Base-by-base conservation (phyloP, 2,329 filamentous ascomycete species). In the Bipolaris zeicola region DNA sequence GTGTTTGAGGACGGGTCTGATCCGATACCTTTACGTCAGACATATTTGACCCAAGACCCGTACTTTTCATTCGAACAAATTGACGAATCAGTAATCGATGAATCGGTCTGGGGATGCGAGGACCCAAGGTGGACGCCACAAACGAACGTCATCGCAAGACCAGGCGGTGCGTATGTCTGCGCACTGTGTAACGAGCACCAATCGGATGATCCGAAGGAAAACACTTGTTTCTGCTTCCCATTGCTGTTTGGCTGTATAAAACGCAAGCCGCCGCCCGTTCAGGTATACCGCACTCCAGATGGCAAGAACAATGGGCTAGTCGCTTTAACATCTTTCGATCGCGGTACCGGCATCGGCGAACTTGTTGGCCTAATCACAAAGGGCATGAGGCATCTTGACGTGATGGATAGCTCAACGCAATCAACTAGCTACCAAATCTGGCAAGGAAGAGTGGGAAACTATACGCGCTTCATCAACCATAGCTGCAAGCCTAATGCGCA, bases 381-480 rank as follows among this genome's bases (percentile, higher is more conserved):
- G 50, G 82, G 80, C 2, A 71, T 86, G 8, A 69, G 77, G 6
- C 80, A 81, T 56, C 71, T 82, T 11, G 84, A 86, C 61, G 83
- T 86, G 7, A 85, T 86, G 83, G 71, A 74, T 26, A 78, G 78
- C 26, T 78, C 77, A 0, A 76, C 78, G 0, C 84, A 85, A 57
- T 81, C 84, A 61, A 82, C 76, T 0, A 76, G 75, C 0, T 87
- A 85, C 62, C 84, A 87, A 65, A 85, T 86, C 52, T 86, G 80
- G 77, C 84, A 87, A 65, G 83, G 83, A 0, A 71, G 72, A 51
- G 78, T 80, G 67, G 82, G 84, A 3, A 86, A 86, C 63, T 85
- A 82, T 61, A 86, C 83, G 1, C 76, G 83, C 0, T 86, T 87
- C 62, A 80, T 85, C 38, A 86, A 86, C 65, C 81, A 86, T 63